Evolutionary conservation across 192 early-diverging fungal genomes (phyloP).

Genomic region (Podila horticola): DNA sequence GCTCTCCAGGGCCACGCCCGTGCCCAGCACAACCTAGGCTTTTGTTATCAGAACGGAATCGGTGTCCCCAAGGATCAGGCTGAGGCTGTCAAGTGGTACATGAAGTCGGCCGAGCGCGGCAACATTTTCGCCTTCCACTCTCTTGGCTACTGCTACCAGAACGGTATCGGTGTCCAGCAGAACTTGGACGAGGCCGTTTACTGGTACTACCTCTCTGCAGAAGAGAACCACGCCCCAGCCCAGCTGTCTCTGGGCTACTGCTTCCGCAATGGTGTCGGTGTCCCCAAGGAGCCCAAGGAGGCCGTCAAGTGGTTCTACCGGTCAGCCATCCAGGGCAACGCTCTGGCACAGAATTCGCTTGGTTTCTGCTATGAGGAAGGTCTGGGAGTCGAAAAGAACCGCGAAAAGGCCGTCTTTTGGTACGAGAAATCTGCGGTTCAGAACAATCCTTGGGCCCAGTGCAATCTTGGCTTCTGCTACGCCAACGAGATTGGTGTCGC

Average conservation of each 20-base stretch:
- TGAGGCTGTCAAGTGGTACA: slow-evolving; percentile 64
- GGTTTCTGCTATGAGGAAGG: slow-evolving; percentile 88
- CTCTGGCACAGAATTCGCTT: slow-evolving; percentile 82
- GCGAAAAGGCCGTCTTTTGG: slow-evolving; percentile 69
- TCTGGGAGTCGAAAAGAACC: slow-evolving; percentile 67
- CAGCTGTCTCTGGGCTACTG: slow-evolving; percentile 69
- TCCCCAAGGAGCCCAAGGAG: slow-evolving; percentile 64
- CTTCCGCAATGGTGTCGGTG: slow-evolving; percentile 69
- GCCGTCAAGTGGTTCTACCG: slow-evolving; percentile 72
- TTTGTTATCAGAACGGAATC: slow-evolving; percentile 89
- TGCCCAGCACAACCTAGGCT: slow-evolving; percentile 77
- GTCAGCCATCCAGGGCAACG: slow-evolving; percentile 76
- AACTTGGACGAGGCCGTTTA: slow-evolving; percentile 63
- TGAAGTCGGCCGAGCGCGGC: slow-evolving; percentile 57
- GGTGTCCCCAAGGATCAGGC: slow-evolving; percentile 68
- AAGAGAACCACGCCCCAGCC: slow-evolving; percentile 64
- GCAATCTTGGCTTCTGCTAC: slow-evolving; percentile 84
- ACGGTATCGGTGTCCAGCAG: slow-evolving; percentile 63
- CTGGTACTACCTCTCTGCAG: slow-evolving; percentile 66
- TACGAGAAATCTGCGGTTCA: slow-evolving; percentile 74
- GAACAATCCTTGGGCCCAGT: slow-evolving; percentile 85
- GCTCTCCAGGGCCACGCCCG: slow-evolving; percentile 67
- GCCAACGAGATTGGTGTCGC: slow-evolving; percentile 79
- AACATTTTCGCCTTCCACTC: slow-evolving; percentile 69
- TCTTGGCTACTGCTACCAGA: slow-evolving; percentile 69